A percentile compares a stretch with the other conserved stretches of the same genome.
phyloP scores from a whole-genome alignment of 2,329 filamentous ascomycete genomes.

The Trichoderma koningiopsis region DNA sequence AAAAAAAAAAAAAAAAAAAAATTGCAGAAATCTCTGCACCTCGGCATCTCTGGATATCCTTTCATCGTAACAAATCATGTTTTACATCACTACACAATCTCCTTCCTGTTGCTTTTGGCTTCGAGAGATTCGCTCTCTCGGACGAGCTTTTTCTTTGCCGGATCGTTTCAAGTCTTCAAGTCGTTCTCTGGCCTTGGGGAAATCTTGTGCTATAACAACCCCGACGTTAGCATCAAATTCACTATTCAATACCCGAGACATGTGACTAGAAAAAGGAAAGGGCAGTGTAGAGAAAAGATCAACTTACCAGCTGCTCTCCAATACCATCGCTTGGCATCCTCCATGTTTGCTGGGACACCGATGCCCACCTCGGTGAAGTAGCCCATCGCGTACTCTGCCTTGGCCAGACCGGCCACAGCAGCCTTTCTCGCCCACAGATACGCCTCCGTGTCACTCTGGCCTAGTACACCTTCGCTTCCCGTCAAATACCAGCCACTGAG shows the following conservation, averaged over 20 bases:
- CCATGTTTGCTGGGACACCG: slow-evolving; percentile 79
- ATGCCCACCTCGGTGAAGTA: slow-evolving; percentile 97
- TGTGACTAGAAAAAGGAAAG: not conserved
- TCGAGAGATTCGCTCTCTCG: slow-evolving; percentile 76
- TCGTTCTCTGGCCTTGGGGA: slow-evolving; percentile 87
- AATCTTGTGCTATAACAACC: slow-evolving; percentile 74
- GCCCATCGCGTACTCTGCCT: slow-evolving; percentile 96
- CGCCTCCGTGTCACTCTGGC: slow-evolving; percentile 92
- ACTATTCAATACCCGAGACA: not conserved
- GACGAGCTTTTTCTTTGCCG: slow-evolving; percentile 67
- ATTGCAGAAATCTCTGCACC: not conserved
- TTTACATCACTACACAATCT: slow-evolving; percentile 82
- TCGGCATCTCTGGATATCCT: not conserved
- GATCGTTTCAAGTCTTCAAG: slow-evolving; percentile 88
- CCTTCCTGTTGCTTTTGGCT: slow-evolving; percentile 88
- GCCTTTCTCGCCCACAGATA: slow-evolving; percentile 97
- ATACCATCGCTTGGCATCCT: slow-evolving; percentile 98
- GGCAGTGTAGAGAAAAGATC: not conserved
- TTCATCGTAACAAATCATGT: not conserved
- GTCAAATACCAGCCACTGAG: slow-evolving; percentile 94
- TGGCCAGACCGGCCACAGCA: slow-evolving; percentile 81
- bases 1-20: not conserved
- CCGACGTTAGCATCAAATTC: slow-evolving; percentile 33
- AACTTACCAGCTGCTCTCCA: slow-evolving; percentile 91
- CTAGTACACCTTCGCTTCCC: slow-evolving; percentile 80